Evolutionary conservation across 257 asterid genomes (phyloP), one percentile per base, ranked within the genome.

Genomic region (Asclepias syriaca): DNA sequence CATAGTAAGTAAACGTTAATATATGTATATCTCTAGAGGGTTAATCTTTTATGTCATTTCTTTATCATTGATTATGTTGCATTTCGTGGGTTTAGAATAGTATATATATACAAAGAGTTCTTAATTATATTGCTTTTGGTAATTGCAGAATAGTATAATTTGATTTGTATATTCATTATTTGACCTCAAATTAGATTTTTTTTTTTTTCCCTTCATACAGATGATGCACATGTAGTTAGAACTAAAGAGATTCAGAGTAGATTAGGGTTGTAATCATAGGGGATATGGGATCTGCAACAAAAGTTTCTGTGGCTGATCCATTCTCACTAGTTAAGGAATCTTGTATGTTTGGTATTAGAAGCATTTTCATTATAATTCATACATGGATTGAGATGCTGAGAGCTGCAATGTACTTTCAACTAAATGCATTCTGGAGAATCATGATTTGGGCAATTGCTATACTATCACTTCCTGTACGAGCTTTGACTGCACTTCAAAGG

Each of bases 331-430:
- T 83, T 72, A 82, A 76, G 66, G 59, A 77, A 59, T 83, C 82
- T 48, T 82, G 75, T 71, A 77, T 79, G 51, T 54, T 88, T 6
- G 86, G 86, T 32, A 58, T 75, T 14, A 73, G 79, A 40, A 77
- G 81, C 75, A 66, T 81, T 45, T 72, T 55, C 51, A 53, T 81
- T 14, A 78, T 87, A 10, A 50, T 72, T 9, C 84, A 77, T 61
- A 85, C 92, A 3, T 87, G 84, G 85, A 64, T 81, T 19, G 97
- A 90, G 76, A 67, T 88, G 37, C 77, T 88, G n/a, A 79, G 80
- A 70, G 81, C 77, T 50, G 77, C 79, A 65, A 39, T 90, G 69
- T 49, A n/a, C 56, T 71, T 87, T 70, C 92, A 87, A 72, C 34
- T 80, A 13, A 69, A 54, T 4, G 53, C 85, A 57, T 63, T 85